Conservation (phyloP, 1,139 yeast genomes). For the Saccharomyces hybrid region DNA sequence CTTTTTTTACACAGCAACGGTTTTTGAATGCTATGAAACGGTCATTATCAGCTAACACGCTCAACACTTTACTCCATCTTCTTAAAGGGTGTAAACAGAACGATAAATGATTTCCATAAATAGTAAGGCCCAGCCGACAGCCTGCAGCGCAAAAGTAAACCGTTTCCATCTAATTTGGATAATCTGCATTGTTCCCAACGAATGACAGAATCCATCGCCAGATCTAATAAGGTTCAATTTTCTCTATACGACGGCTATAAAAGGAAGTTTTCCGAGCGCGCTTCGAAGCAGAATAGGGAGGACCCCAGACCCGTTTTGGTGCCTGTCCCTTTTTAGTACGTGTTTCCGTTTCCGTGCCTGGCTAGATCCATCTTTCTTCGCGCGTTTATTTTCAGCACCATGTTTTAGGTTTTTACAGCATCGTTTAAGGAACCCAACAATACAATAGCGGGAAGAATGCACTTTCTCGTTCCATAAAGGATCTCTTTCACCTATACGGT, state of each 20-base stretch:
- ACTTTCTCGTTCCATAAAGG: not conserved
- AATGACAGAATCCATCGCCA: not conserved
- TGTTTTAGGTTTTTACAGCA: not conserved
- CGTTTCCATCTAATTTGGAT: not conserved
- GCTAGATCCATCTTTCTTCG: not conserved
- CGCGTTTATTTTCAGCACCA: not conserved
- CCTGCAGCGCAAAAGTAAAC: not conserved
- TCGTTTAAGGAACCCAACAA: not conserved
- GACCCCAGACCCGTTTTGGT: not conserved
- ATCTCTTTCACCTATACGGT: not conserved
- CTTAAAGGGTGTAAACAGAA: not conserved
- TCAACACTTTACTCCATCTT: not conserved
- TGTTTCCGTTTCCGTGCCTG: not conserved
- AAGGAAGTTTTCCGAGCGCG: not conserved
- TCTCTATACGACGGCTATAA: not conserved
- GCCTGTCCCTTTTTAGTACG: not conserved
- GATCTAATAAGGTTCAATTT: not conserved
- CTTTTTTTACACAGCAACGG: not conserved
- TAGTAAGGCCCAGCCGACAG: not conserved
- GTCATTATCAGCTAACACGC: not conserved
- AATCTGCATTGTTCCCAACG: not conserved
- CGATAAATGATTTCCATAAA: not conserved
- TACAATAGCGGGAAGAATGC: not conserved
- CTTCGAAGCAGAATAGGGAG: not conserved
- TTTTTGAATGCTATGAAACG: not conserved